Evolutionary conservation across 2,329 filamentous ascomycete species (phyloP), one percentile per base, ranked within the genome.

Genomic region (Sphaerostilbella broomeana): DNA sequence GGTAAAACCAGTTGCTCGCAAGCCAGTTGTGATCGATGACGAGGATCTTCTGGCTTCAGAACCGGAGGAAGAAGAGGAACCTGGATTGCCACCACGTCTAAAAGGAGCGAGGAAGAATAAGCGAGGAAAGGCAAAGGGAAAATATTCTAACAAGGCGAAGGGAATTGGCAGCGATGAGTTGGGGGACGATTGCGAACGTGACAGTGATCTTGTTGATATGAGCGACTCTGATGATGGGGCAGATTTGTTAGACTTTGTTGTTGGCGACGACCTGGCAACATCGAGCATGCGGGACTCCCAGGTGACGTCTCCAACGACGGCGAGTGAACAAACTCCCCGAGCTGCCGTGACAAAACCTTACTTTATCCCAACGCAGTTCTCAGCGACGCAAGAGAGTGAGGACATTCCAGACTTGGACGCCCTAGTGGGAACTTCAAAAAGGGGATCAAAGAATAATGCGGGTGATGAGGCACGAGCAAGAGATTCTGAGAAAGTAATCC

Each of bases 231-330:
- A 74, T 42, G 61, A 64, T 42, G 69, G 68, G 10, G 63, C 58
- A 30, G 73, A 76, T 47, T 55, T 77, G 11, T 41, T 75, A 49
- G 63, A 77, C 61, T 72, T 85, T 59, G 54, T 85, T 51, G 65
- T 80, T 52, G 56, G 64, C 47, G 58, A 78, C 57, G 58, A 79
- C 43, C 53, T 56, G 24, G 44, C 58, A 4, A 52, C 53, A 0
- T 67, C 64, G 2, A 66, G 65, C 47, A 57, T 58, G 48, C 53
- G 45, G 20, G 54, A 59, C 11, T 59, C 55, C 5, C 46, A 48
- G 20, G 52, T 52, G 6, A 54, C 58, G n/a, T 54, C 56, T 19
- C 47, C 56, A 8, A 46, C 47, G 3, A 48, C 49, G 11, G 40
- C 45, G 1, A 44, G 44, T 17, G 50, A 51, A 33, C 48, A 24